These are phyloP conservation scores for Fomitopsis pulvina DNA, from an alignment of 768 basidiomycete species.

Conservation along the genomic window DNA sequence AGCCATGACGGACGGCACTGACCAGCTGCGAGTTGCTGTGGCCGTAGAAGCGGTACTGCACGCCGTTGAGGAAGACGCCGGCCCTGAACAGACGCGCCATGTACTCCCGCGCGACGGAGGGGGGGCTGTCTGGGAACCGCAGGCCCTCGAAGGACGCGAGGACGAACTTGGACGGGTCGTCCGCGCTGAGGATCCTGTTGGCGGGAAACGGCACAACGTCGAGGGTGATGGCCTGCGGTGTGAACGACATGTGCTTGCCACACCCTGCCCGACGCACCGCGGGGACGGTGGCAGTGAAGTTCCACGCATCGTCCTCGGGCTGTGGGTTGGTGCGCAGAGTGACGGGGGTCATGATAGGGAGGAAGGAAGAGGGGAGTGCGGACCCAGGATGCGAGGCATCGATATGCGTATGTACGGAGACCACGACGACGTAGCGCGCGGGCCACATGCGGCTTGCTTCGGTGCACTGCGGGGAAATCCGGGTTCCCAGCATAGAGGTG, in stretches of 20 bases:
- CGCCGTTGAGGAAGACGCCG: constrained; percentile 50
- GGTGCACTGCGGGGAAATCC: too few relatives aligned
- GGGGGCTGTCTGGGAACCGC: constrained; percentile 46
- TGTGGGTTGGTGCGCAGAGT: constrained; percentile 34
- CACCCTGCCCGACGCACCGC: constrained; percentile 5
- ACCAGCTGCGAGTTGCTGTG: constrained; percentile 70
- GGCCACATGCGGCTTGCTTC: too few relatives aligned
- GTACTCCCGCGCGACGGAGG: constrained; percentile 47
- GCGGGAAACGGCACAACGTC: constrained; percentile 42
- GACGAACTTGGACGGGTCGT: constrained; percentile 52
- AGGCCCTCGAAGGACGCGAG: constrained; percentile 46
- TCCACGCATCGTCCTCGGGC: constrained; percentile 48
- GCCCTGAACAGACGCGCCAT: constrained; percentile 46
- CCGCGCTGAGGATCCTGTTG: constrained; percentile 53
- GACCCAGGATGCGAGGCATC: neutral
- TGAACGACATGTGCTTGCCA: constrained; percentile 49
- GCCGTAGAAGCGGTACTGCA: constrained; percentile 63
- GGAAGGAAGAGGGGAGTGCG: neutral
- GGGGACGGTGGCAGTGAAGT: constrained; percentile 26
- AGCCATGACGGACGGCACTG: constrained; percentile 8
- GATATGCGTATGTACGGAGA: neutral
- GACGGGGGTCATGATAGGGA: constrained; percentile 27
- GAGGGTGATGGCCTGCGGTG: constrained; percentile 41
- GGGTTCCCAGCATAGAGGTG: too few relatives aligned
- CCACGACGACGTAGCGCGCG: too few relatives aligned